phyloP scores from a whole-genome alignment of 768 basidiomycete species.

The Coprinopsis cinerea region DNA sequence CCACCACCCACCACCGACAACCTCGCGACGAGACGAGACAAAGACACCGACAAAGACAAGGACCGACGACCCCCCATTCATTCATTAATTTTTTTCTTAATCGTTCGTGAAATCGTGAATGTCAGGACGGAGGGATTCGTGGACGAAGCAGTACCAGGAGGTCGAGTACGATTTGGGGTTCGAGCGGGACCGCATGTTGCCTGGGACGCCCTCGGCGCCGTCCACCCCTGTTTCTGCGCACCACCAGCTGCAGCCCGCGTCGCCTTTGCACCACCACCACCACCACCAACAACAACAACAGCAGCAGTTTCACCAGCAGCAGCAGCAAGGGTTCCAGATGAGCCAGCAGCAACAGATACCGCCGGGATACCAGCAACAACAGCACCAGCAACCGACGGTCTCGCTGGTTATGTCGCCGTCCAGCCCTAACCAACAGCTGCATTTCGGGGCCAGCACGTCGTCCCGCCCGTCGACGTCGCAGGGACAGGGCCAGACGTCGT shows the following conservation, averaged over 20 bases:
- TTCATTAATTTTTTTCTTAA: too few species aligned
- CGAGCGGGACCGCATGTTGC: not conserved
- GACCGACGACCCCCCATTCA: too few species aligned
- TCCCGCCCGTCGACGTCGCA: not conserved
- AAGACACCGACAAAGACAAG: too few species aligned
- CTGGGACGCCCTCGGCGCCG: not conserved
- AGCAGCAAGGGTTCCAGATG: not conserved
- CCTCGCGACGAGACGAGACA: too few species aligned
- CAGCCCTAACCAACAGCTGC: not conserved
- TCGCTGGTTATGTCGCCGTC: not conserved
- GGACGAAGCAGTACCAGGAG: slow-evolving; percentile 3
- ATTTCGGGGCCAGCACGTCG: not conserved
- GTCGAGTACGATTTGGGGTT: not conserved
- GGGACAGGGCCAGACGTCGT: not conserved
- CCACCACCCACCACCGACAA: too few species aligned
- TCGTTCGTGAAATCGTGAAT: too few species aligned
- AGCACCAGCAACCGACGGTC: not conserved
- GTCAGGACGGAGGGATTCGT: not conserved
- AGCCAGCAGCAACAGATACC: not conserved
- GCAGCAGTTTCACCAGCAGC: not conserved
- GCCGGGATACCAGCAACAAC: not conserved
- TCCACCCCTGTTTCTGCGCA: not conserved
- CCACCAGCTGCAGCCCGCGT: not conserved
- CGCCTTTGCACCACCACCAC: not conserved
- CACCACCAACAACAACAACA: not conserved